Conservation (phyloP, 225 moss, liverwort and hornwort species). For the Rhytidiadelphus loreus region DNA sequence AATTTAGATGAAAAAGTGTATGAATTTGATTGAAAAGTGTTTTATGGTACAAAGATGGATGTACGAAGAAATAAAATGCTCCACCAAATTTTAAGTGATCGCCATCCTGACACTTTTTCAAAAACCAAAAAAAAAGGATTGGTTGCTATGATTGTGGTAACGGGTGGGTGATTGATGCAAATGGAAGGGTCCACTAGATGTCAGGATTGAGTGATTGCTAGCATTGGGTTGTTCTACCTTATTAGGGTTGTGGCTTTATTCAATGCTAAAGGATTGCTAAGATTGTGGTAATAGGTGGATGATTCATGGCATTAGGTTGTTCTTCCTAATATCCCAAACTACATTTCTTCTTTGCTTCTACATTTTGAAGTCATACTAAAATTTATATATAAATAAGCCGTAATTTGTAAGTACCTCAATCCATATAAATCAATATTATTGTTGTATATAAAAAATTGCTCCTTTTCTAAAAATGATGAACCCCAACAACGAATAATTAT, state of each 20-base stretch:
- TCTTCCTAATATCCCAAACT: background rate
- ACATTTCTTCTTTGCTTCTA: background rate
- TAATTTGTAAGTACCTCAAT: background rate
- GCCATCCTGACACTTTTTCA: too few species aligned
- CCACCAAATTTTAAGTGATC: too few species aligned
- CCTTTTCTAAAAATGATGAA: background rate
- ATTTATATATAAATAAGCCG: background rate
- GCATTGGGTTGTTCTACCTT: background rate
- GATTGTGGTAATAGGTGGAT: too few species aligned
- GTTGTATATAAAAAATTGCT: background rate
- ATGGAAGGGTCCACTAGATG: background rate
- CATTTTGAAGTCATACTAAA: background rate
- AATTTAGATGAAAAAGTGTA: too few species aligned
- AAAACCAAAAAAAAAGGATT: too few species aligned
- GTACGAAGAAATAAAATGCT: too few species aligned
- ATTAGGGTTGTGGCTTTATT: too few species aligned
- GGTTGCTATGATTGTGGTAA: background rate
- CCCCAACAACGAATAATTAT: too few species aligned
- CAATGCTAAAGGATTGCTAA: too few species aligned
- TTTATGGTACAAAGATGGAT: too few species aligned
- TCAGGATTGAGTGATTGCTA: fast-evolving
- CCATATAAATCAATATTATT: background rate
- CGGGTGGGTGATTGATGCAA: background rate
- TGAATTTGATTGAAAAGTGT: too few species aligned
- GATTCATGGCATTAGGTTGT: background rate